Conservation (phyloP, 1,139 yeast species). For the Saccharomyces uvarum region DNA sequence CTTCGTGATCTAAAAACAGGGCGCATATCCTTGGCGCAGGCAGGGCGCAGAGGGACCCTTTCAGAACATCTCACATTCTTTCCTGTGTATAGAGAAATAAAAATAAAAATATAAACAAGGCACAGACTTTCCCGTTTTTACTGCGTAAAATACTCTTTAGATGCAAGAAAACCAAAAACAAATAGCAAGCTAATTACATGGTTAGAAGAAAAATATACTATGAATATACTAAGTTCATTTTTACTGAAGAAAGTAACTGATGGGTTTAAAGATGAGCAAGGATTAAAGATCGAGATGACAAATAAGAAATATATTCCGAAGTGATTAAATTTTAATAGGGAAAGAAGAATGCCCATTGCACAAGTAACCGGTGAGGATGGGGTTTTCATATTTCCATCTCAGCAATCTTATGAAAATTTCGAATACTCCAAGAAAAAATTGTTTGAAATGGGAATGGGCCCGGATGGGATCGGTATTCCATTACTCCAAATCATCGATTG, state of each 20-base stretch:
- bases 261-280: not conserved
- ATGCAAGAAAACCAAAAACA: not conserved
- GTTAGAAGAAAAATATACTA: not conserved
- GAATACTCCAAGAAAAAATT: conserved; percentile 5
- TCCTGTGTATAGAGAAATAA: not conserved
- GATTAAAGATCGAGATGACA: not conserved
- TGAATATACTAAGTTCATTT: not conserved
- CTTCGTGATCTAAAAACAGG: no score
- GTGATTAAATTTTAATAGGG: conserved; percentile 3
- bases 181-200: not conserved
- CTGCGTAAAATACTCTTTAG: not conserved
- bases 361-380: conserved; percentile 7
- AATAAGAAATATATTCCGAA: not conserved
- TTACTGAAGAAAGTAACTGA: not conserved
- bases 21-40: no score
- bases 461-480: conserved; percentile 14
- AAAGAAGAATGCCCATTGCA: conserved; percentile 10
- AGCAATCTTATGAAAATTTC: conserved; percentile 12
- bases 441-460: not conserved
- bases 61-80: no score
- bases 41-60: no score
- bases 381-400: conserved; percentile 10
- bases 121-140: not conserved
- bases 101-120: not conserved
- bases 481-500: conserved; percentile 8